Evolutionary conservation across 805 yeast genomes (phyloP), one percentile per base, ranked within the genome.

Genomic region (Cyberlindnera galapagoensis): DNA sequence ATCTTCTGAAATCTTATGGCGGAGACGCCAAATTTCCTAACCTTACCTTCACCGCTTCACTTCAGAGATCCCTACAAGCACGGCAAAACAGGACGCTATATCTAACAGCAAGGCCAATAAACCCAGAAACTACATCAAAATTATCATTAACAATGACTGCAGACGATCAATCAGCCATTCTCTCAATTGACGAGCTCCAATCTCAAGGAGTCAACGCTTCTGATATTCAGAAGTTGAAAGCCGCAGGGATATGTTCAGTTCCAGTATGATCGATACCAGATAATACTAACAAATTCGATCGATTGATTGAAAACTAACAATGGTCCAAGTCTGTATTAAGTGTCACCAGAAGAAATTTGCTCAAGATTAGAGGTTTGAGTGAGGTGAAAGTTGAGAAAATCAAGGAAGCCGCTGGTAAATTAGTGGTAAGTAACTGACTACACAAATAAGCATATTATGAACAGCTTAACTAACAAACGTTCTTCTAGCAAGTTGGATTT

Each of bases 341-440:
- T 13, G 76, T 82, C 1, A 74, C 88, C 5, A 72, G 81, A 51
- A 66, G 83, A 40, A 74, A 76, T 28, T 47, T 82, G 29, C 60
- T 76, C 31, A 69, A 73, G 34, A 79, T 81, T 13, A 80, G 76
- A 51, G 90, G 90, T 2, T 60, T 81, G 21, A 73, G 82, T 44
- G 90, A 81, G 52, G 76, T 78, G 13, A 81, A 82, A 49, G 88
- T 84, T 4, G 90, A 81, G 26, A 78, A 78, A 49, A 74, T 82
- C 43, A 77, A 80, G 43, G 79, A 69, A 41, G 88, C 84, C 15
- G 85, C 88, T 0, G 69, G 76, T 21, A 80, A 76, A 45, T 54
- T 82, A 26, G 56, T 73, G 43, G 59, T 52, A 14, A 22, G 49
- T 35, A 17, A n/a, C 23, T 9, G 12, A 4, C 22, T 20, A 20